These are phyloP conservation scores for Diaporthe citri DNA, from an alignment of 2,329 filamentous ascomycete species.

Conservation along the genomic window DNA sequence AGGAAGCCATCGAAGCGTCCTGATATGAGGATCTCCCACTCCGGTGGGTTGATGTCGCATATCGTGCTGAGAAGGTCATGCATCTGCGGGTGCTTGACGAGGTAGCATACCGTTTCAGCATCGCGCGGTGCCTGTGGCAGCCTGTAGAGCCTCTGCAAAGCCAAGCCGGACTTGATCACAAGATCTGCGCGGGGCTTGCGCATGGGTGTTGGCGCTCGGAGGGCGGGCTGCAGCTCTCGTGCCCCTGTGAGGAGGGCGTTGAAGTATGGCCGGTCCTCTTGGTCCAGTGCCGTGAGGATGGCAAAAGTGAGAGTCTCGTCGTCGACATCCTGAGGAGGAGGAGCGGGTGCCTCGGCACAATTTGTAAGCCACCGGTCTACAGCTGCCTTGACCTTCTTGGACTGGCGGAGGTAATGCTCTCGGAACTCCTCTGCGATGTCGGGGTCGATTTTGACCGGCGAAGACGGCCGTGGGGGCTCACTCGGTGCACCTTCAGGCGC, in stretches of 20 bases:
- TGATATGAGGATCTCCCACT: constrained; percentile 96
- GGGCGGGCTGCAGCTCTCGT: constrained; percentile 66
- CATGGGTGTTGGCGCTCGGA: constrained; percentile 77
- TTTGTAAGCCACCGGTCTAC: constrained; percentile 91
- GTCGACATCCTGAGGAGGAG: constrained; percentile 88
- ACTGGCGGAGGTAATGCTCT: constrained; percentile 91
- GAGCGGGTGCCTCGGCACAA: constrained; percentile 79
- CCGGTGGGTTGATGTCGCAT: constrained; percentile 87
- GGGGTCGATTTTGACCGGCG: constrained; percentile 83
- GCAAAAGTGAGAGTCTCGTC: constrained; percentile 95
- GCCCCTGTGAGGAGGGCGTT: constrained; percentile 80
- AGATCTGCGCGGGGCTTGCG: constrained; percentile 78
- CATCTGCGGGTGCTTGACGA: constrained; percentile 83
- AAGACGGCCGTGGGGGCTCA: constrained; percentile 66
- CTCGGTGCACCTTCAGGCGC: constrained; percentile 75
- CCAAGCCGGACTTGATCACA: constrained; percentile 79
- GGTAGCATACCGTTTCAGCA: constrained; percentile 86
- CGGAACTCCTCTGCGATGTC: constrained; percentile 95
- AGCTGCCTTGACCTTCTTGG: constrained; percentile 90
- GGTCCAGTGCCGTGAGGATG: constrained; percentile 87
- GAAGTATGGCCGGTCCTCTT: constrained; percentile 82
- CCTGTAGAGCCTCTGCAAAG: constrained; percentile 88
- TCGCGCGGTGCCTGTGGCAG: constrained; percentile 81
- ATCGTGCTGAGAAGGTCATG: constrained; percentile 91
- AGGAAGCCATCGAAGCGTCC: constrained; percentile 96